These are phyloP conservation scores for Pichia deserticola DNA, from an alignment of 805 yeast species.

Conservation along the genomic window DNA sequence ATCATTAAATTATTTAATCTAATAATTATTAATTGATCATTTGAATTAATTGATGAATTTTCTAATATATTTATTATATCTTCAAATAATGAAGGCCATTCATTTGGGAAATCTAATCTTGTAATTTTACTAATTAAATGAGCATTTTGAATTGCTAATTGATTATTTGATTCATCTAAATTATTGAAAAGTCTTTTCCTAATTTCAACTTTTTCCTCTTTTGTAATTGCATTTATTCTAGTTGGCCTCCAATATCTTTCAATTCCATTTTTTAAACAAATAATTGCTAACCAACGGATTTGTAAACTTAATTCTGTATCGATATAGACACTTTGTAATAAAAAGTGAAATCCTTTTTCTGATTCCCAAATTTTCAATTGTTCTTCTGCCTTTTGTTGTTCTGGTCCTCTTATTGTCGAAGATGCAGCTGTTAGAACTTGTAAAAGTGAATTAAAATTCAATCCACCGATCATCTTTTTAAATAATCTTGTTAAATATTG, in stretches of 20 bases:
- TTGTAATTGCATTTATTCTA: constrained; percentile 41
- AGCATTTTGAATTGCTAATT: constrained; percentile 75
- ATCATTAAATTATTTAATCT: constrained; percentile 56
- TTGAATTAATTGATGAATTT: constrained; percentile 29
- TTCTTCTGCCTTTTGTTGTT: constrained; percentile 59
- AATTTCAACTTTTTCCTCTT: constrained; percentile 66
- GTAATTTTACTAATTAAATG: constrained; percentile 73
- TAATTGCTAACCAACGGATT: constrained; percentile 79
- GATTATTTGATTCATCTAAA: constrained; percentile 64
- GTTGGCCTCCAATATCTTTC: constrained; percentile 80
- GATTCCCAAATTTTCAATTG: constrained; percentile 67
- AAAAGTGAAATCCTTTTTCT: constrained; percentile 32
- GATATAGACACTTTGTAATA: constrained; percentile 45
- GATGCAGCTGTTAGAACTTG: constrained; percentile 43
- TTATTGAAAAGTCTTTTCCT: constrained; percentile 46
- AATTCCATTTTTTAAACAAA: constrained; percentile 81
- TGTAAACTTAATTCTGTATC: constrained; percentile 54
- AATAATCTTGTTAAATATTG: too few relatives aligned
- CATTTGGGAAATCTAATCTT: constrained; percentile 76
- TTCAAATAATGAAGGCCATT: constrained; percentile 80
- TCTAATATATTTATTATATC: constrained; percentile 43
- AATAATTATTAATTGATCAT: constrained; percentile 31
- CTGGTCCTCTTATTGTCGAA: constrained; percentile 39
- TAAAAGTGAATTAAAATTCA: constrained; percentile 23
- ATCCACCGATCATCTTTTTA: background rate